Conservation (phyloP, 2,329 filamentous ascomycete genomes). For the Aureobasidium sp. region DNA sequence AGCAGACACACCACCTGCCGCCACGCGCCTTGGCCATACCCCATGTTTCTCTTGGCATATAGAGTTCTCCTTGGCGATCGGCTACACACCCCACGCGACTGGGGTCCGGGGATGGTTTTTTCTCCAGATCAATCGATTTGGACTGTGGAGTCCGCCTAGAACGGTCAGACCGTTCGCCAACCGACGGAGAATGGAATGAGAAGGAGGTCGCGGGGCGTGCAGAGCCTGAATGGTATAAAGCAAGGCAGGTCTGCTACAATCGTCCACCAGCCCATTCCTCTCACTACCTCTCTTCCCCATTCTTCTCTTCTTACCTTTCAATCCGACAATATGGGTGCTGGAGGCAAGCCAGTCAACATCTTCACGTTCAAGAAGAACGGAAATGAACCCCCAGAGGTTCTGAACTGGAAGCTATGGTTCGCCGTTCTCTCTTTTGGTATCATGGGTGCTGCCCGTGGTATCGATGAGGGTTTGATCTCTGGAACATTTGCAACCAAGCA, state of each 20-base stretch:
- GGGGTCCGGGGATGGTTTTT: neutral
- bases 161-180: constrained; percentile 5
- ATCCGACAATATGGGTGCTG: constrained; percentile 17
- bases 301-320: neutral
- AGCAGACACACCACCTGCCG: neutral
- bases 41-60: neutral
- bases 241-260: constrained; percentile 6
- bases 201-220: neutral
- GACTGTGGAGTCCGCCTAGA: neutral
- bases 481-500: constrained; percentile 49
- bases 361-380: constrained; percentile 43
- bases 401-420: constrained; percentile 73
- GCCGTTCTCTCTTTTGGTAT: constrained; percentile 52
- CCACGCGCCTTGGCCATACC: constrained; percentile 1
- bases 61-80: neutral
- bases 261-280: neutral
- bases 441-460: constrained; percentile 65
- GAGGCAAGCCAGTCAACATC: constrained; percentile 23
- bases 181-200: neutral
- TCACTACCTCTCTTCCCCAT: neutral
- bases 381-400: constrained; percentile 59
- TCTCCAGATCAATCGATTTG: constrained; percentile 9
- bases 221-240: constrained; percentile 10
- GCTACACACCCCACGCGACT: neutral
- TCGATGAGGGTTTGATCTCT: constrained; percentile 68